Evolutionary conservation across 2,329 filamentous ascomycete genomes (phyloP).

Genomic region (Aureobasidium sp.): DNA sequence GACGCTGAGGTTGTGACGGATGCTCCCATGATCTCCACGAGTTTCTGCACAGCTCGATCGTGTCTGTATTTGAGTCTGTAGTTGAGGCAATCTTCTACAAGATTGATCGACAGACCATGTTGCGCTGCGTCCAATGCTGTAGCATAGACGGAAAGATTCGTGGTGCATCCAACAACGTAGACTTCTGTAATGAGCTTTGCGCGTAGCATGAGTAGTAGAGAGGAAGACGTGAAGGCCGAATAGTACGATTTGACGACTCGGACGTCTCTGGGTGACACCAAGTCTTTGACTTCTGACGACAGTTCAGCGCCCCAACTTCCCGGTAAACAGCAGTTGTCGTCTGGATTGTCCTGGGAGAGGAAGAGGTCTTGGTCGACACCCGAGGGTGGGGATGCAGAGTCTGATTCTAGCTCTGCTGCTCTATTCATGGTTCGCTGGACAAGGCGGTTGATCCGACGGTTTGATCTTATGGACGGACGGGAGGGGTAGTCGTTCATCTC

Average conservation of each 20-base stretch:
- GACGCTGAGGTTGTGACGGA: conserved; percentile 53
- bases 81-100: conserved; percentile 83
- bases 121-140: conserved; percentile 84
- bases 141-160: conserved; percentile 82
- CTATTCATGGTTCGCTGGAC: conserved; percentile 14
- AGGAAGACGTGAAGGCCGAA: conserved; percentile 72
- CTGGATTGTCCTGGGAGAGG: conserved; percentile 28
- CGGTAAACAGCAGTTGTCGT: conserved; percentile 33
- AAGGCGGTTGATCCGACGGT: neutral
- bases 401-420: conserved; percentile 1
- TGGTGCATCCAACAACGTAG: conserved; percentile 78
- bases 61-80: conserved; percentile 65
- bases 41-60: conserved; percentile 57
- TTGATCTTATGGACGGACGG: neutral
- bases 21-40: conserved; percentile 68
- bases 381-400: neutral
- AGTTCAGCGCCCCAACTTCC: conserved; percentile 41
- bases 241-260: conserved; percentile 67
- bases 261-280: conserved; percentile 45
- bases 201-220: conserved; percentile 67
- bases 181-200: conserved; percentile 82
- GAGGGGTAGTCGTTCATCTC: neutral
- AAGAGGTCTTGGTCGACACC: conserved; percentile 38
- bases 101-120: conserved; percentile 77
- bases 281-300: conserved; percentile 38